Conservation (phyloP, 257 asterid genomes). For the Buddleja alternifolia region DNA sequence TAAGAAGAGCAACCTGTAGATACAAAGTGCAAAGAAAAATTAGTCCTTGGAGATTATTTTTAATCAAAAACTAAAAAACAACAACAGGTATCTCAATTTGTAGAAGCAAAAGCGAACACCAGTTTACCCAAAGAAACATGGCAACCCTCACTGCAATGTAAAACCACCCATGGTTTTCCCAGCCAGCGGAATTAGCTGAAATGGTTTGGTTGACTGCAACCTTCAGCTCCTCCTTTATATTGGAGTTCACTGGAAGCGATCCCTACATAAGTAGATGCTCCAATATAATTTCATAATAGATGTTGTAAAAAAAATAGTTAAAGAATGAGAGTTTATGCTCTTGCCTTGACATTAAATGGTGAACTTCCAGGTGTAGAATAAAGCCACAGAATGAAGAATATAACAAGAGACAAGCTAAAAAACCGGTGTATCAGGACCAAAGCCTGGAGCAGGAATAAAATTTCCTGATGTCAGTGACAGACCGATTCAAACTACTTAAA, state of each 20-base stretch:
- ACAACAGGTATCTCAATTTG: constrained; percentile 1
- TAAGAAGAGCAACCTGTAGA: constrained; percentile 88
- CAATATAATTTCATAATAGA: constrained; percentile 15
- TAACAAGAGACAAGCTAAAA: constrained; percentile 78
- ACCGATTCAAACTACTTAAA: neutral
- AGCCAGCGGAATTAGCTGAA: constrained; percentile 51
- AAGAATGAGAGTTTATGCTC: constrained; percentile 29
- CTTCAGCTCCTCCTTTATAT: constrained; percentile 69
- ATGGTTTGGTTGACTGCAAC: constrained; percentile 47
- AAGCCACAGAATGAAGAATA: constrained; percentile 80
- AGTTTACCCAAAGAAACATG: constrained; percentile 91
- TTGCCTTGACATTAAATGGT: constrained; percentile 58
- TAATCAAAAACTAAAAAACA: neutral
- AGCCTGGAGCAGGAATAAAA: constrained; percentile 63
- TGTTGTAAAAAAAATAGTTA: constrained; percentile 7
- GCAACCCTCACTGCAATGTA: constrained; percentile 79
- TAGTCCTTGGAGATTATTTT: constrained; percentile 16
- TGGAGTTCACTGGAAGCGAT: constrained; percentile 48
- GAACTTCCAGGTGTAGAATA: constrained; percentile 75
- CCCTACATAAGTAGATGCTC: constrained; percentile 51
- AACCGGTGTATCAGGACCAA: constrained; percentile 83
- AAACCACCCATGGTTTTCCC: constrained; percentile 83
- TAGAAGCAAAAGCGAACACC: constrained; percentile 27
- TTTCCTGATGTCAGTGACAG: constrained; percentile 32
- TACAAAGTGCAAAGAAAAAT: constrained; percentile 17